Evolutionary conservation across 257 asterid species (phyloP), one percentile per base, ranked within the genome.

Genomic region (Nicotiana tabacum): DNA sequence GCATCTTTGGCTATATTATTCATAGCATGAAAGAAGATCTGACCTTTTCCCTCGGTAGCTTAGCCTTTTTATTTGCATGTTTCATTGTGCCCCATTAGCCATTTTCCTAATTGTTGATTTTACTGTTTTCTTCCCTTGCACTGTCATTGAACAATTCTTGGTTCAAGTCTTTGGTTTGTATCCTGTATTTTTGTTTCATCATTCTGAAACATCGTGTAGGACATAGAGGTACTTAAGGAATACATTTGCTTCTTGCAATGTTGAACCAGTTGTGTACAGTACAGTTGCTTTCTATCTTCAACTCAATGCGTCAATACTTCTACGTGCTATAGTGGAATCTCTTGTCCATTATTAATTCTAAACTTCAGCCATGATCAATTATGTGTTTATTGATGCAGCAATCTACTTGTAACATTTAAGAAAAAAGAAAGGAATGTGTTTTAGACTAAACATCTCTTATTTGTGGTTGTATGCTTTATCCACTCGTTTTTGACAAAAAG

Each of bases 61-160:
- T 78, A 83, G 87, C 48, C 60, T 82, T 77, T 85, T 83, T 29
- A 70, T 83, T 84, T 82, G 84, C 58, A 67, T 77, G 87, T 77
- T 81, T 81, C 77, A 83, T 83, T 80, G 87, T 84, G 76, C 65
- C 83, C 83, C 83, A 79, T 21, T 83, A 78, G 58, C 29, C 33
- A n/a, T 85, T 85, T 86, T 80, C 77, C 84, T 81, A 66, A 82
- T 83, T 68, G 70, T 35, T 32, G 65, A 81, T 80, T 68, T 48
- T 80, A 37, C 62, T 69, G 8, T 69, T 84, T 85, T 35, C 46
- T 30, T n/a, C 83, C 21, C 64, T 12, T 80, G 72, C 83, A 66
- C 55, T 82, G 70, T 85, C 64, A 70, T 81, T 61, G 77, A 83
- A 72, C 84, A n/a, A 81, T 66, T 80, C 80, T 76, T 88, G 82